Conservation (phyloP, 1,139 yeast species). For the Pneumocystis jirovecii region DNA sequence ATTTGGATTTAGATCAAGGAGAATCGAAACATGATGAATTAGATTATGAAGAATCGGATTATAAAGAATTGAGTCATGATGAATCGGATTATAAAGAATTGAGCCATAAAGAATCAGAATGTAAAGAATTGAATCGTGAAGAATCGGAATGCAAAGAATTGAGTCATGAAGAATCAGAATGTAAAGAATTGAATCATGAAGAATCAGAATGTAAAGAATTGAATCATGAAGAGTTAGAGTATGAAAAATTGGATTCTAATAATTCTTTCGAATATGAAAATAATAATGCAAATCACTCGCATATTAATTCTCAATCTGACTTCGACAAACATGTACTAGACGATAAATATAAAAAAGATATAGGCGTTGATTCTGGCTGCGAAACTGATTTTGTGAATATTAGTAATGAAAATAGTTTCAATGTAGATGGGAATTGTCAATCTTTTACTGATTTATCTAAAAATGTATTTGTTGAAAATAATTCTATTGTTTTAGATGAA, state of each 20-base stretch:
- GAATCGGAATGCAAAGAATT: too few species aligned
- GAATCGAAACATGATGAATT: background rate
- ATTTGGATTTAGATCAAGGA: conserved; percentile 4
- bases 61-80: conserved; percentile 1
- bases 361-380: background rate
- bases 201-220: background rate
- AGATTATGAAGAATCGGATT: background rate
- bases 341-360: conserved; percentile 19
- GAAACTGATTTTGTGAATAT: background rate
- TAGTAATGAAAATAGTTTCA: background rate
- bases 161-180: background rate
- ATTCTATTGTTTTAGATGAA: conserved; percentile 15
- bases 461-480: background rate
- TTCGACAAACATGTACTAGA: conserved; percentile 23
- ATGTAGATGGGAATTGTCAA: background rate
- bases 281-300: conserved; percentile 13
- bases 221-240: conserved; percentile 7
- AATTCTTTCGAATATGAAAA: conserved; percentile 5
- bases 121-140: conserved; percentile 1
- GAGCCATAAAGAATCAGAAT: too few species aligned
- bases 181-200: background rate
- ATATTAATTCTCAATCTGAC: conserved; percentile 1
- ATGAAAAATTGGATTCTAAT: conserved; percentile 4
- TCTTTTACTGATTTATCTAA: background rate
- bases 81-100: conserved; percentile 8